phyloP scores from a whole-genome alignment of 2,329 filamentous ascomycete species.

The Microcyclospora pomicola region DNA sequence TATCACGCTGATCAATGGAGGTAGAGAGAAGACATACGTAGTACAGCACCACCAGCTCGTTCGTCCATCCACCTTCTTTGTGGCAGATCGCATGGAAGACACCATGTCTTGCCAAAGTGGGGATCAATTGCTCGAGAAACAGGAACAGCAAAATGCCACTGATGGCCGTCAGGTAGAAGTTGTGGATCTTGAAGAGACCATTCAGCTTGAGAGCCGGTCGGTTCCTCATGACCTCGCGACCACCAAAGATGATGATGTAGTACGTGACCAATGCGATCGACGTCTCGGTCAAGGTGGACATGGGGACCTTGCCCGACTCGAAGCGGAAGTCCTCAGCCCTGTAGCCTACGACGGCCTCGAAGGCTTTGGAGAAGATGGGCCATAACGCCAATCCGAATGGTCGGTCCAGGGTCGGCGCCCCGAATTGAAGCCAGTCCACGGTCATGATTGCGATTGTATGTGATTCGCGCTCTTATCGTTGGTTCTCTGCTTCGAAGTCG shows the following conservation, averaged over 20 bases:
- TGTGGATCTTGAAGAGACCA: constrained; percentile 86
- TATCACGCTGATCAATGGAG: not conserved
- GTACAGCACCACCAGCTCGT: constrained; percentile 85
- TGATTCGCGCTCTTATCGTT: not conserved
- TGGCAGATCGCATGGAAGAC: constrained; percentile 84
- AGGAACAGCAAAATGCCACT: constrained; percentile 67
- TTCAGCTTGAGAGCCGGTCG: constrained; percentile 76
- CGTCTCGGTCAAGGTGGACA: constrained; percentile 80
- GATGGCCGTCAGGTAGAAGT: constrained; percentile 82
- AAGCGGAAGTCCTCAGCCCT: constrained; percentile 78
- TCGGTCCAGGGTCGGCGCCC: constrained; percentile 68
- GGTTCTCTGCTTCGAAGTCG: not conserved
- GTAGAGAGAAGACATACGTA: constrained; percentile 54
- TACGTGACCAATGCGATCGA: constrained; percentile 71
- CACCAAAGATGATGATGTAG: constrained; percentile 88
- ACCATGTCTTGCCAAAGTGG: constrained; percentile 65
- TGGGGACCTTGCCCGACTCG: constrained; percentile 63
- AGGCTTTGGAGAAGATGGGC: constrained; percentile 87
- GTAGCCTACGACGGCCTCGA: constrained; percentile 63
- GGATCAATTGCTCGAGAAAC: constrained; percentile 82
- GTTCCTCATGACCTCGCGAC: constrained; percentile 81
- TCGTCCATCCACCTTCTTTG: constrained; percentile 75
- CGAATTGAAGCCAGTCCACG: constrained; percentile 37
- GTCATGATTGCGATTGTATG: constrained; percentile 2
- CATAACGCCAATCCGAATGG: constrained; percentile 86